A percentile compares a stretch with the other conserved stretches of the same genome.
These are phyloP conservation scores for Penicillium waksmanii DNA, from an alignment of 495 filamentous ascomycete genomes.

Conservation along the genomic window DNA sequence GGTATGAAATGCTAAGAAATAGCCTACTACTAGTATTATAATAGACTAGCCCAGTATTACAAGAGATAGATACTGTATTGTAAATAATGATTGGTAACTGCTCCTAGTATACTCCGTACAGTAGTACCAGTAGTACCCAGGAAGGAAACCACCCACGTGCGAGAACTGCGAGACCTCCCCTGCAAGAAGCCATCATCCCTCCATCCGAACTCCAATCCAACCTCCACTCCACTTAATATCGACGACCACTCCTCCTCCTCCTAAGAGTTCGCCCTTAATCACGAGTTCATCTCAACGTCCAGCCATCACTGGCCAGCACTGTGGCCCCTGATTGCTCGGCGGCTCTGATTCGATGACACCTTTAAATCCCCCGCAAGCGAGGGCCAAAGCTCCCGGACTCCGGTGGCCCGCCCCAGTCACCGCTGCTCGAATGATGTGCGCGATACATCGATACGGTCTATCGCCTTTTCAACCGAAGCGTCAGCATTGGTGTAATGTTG, in stretches of 20 bases:
- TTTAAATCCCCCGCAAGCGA: constrained; percentile 5
- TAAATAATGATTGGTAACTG: background rate
- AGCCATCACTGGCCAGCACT: background rate
- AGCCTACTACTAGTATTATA: no score
- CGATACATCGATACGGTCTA: constrained; percentile 8
- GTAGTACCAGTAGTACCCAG: background rate
- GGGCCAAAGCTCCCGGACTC: constrained; percentile 30
- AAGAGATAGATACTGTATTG: background rate
- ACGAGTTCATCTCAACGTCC: background rate
- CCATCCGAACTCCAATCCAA: background rate
- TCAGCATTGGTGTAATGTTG: constrained; percentile 1
- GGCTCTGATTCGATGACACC: background rate
- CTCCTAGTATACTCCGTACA: no score
- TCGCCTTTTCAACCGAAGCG: constrained; percentile 5
- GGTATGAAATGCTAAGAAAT: no score
- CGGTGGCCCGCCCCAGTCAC: constrained; percentile 18
- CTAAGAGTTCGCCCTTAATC: background rate
- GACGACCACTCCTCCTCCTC: no score
- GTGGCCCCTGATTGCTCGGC: background rate
- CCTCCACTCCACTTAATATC: background rate
- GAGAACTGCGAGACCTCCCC: background rate
- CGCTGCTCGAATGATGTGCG: constrained; percentile 6
- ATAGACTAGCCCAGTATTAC: no score
- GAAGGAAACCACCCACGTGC: background rate
- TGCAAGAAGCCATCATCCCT: no score